Evolutionary conservation across 2,329 filamentous ascomycete genomes (phyloP), one percentile per base, ranked within the genome.

Genomic region (Thelonectria blattea): DNA sequence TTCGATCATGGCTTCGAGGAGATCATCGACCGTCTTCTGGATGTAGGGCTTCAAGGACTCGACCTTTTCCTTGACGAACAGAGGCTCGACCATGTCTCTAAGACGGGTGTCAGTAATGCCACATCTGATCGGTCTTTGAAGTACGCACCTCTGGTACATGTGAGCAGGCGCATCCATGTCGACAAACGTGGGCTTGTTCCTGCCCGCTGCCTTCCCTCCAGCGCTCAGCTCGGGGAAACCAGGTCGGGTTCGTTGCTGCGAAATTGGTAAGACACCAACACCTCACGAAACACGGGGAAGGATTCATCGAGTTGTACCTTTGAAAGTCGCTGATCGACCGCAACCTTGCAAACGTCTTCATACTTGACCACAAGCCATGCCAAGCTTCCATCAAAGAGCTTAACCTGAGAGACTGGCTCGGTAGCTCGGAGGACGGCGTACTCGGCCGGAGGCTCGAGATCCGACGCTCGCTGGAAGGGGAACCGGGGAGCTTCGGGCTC

Each of bases 161-260:
- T 83, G 81, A 2, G 76, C 74, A 0, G 81, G 81, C 4, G 78
- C 68, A 60, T 83, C 80, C 78, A 83, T 82, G 64, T 83, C 80
- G 5, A 83, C 81, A 64, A 83, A 83, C 0, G 80, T 83, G 1
- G 81, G 78, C 56, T 77, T 79, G 39, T 76, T 79, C 62, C 81
- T 80, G n/a, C 76, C 80, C 8, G 81, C 81, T 39, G 74, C 71
- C 61, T 80, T 82, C 8, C 80, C 81, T 12, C 80, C 78, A 10
- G 78, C 74, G 52, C 72, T 76, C 52, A 83, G 74, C 61, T 83
- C 81, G 0, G 80, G 80, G 53, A 83, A 83, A 0, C 80, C 80
- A 1, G 76, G 72, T 1, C 79, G 70, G 15, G 67, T 75, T 6
- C 78, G 74, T 58, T 80, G 68, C 76, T 79, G 34, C 3, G 22